Evolutionary conservation across 495 filamentous ascomycete genomes (phyloP).

Genomic region (Aspergillus nanangensis): DNA sequence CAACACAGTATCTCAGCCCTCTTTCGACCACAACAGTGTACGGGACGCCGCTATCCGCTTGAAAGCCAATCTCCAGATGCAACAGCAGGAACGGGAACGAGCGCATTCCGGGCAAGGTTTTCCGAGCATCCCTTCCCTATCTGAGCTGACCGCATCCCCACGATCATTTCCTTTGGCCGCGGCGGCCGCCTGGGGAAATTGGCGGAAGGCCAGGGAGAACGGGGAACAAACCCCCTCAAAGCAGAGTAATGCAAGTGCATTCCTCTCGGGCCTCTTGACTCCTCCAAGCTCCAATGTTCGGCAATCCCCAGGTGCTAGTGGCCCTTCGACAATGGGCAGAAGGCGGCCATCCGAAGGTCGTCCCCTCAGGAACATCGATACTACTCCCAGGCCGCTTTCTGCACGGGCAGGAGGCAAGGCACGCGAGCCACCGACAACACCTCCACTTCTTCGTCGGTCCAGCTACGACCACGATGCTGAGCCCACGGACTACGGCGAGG

Average conservation of each 20-base stretch:
- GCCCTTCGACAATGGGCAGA: conserved; percentile 45
- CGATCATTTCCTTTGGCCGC: conserved; percentile 77
- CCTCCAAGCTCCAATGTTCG: conserved; percentile 69
- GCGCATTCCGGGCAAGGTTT: conserved; percentile 46
- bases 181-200: conserved; percentile 81
- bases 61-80: conserved; percentile 94
- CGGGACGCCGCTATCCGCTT: conserved; percentile 89
- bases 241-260: conserved; percentile 42
- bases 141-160: conserved; percentile 66
- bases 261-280: conserved; percentile 76
- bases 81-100: conserved; percentile 86
- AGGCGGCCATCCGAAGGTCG: conserved; percentile 33
- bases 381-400: conserved; percentile 27
- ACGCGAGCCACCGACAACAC: conserved; percentile 54
- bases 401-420: conserved; percentile 29
- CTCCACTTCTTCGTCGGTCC: conserved; percentile 62
- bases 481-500: conserved; percentile 32
- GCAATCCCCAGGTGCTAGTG: conserved; percentile 40
- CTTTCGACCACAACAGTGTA: conserved; percentile 69
- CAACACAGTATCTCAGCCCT: conserved; percentile 64
- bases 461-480: conserved; percentile 73
- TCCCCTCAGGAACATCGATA: conserved; percentile 29
- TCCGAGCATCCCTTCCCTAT: conserved; percentile 51
- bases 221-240: conserved; percentile 61
- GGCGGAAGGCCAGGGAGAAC: conserved; percentile 59